These are phyloP conservation scores for Phytophthora ramorum DNA, from an alignment of 352 stramenopile genomes.

Conservation along the genomic window DNA sequence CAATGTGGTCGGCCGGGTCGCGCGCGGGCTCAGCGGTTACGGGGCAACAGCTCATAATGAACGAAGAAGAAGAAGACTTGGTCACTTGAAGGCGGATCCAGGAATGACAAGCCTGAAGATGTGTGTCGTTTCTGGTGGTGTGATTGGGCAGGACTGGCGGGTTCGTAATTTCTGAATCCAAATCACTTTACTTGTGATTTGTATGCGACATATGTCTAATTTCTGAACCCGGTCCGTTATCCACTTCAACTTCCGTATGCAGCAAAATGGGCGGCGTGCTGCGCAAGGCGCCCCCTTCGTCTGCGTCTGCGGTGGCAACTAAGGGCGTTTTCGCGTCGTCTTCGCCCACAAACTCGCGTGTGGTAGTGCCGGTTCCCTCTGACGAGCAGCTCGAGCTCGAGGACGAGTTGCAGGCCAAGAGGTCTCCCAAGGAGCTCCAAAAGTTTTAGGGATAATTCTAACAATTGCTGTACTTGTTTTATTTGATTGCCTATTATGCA, in stretches of 20 bases:
- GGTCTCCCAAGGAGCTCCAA: conserved; percentile 26
- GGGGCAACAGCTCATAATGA: conserved; percentile 80
- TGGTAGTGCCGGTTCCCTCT: conserved; percentile 20
- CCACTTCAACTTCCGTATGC: conserved; percentile 19
- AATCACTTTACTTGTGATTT: conserved; percentile 16
- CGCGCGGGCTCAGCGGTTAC: conserved; percentile 67
- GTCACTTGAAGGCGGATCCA: conserved; percentile 11
- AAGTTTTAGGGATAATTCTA: neutral
- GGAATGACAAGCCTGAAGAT: conserved; percentile 19
- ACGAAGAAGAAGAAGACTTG: conserved; percentile 1
- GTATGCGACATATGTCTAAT: conserved; percentile 20
- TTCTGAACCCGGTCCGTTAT: conserved; percentile 10
- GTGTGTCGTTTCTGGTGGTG: conserved; percentile 21
- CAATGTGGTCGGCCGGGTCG: conserved; percentile 48
- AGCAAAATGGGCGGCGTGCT: conserved; percentile 52
- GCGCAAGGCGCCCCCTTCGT: conserved; percentile 29
- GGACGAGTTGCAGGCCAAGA: conserved; percentile 66
- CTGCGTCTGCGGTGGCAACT: neutral
- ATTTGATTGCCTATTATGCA: conserved; percentile 13
- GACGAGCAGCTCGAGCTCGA: conserved; percentile 63
- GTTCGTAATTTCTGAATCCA: conserved; percentile 10
- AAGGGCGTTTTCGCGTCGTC: conserved; percentile 34
- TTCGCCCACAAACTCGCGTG: conserved; percentile 23
- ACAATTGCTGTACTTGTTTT: neutral
- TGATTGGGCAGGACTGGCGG: conserved; percentile 6